phyloP scores from a whole-genome alignment of 73 alveolate species.

The Paramecium sexaurelia region DNA sequence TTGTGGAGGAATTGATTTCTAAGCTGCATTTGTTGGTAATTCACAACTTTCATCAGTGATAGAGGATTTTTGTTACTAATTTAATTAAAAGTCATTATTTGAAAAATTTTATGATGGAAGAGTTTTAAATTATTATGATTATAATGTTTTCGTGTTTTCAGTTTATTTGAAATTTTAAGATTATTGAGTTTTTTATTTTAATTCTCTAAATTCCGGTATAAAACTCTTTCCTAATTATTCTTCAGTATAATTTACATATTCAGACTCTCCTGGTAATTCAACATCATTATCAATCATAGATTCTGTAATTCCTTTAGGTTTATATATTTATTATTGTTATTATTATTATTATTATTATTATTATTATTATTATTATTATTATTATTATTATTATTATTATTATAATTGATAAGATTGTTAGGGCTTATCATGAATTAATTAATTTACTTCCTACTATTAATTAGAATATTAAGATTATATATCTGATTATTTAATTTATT shows the following conservation, averaged over 20 bases:
- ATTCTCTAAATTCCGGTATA: not conserved
- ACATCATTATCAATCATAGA: constrained; percentile 58
- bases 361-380: not conserved
- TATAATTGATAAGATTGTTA: not conserved
- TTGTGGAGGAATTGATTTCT: not conserved
- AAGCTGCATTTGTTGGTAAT: not conserved
- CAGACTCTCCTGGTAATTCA: constrained; percentile 31
- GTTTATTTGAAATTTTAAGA: not conserved
- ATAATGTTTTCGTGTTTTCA: not conserved
- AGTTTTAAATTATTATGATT: not conserved
- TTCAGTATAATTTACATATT: not conserved
- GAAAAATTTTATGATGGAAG: not conserved
- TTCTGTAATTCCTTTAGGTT: constrained; percentile 24
- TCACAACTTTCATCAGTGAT: constrained; percentile 8
- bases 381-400: not conserved
- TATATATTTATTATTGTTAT: not conserved
- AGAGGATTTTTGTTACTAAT: not conserved
- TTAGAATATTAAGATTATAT: not conserved
- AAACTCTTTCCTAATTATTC: constrained; percentile 10
- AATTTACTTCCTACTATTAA: not conserved
- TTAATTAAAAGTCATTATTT: not conserved
- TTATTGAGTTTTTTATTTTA: not conserved
- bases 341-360: not conserved
- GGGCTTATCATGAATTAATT: not conserved
- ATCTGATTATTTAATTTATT: not conserved